Evolutionary conservation across 2,329 filamentous ascomycete genomes (phyloP), one percentile per base, ranked within the genome.

Genomic region (Fusarium cicatricum): DNA sequence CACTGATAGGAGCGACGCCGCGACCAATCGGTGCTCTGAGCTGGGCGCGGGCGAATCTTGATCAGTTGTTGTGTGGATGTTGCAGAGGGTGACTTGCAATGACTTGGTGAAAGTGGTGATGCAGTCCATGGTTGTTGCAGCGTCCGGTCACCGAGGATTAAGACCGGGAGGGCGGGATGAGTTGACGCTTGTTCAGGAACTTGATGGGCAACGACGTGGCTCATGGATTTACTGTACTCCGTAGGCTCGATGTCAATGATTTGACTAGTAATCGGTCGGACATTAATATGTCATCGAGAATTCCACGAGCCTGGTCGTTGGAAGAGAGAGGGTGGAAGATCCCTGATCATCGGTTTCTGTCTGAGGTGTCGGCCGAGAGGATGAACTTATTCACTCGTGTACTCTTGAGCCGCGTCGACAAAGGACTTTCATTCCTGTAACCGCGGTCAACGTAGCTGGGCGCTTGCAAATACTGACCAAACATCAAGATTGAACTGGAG

Each of bases 1-100:
- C 29, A 16, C 33, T 26, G 54, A 45, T 38, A 48, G 37, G 42
- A 61, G 57, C 36, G 38, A 33, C 26, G 36, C 41, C 36, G 15
- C 12, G 11, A 34, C 29, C 36, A 37, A 33, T 28, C 17, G n/a
- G 19, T 17, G 28, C 34, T 41, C 38, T 26, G 9, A 8, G 23
- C 38, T 26, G 9, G 23, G 23, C 23, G 23, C 32, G 41, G 33
- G 39, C 34, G 28, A n/a, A 21, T 31, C 19, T 19, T 29, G 36
- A 15, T 26, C 17, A 55, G 58, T 61, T 48, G 59, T 34, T 21
- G 21, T 21, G 21, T 21, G 21, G 7, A 26, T 26, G 23, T 8
- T 10, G 23, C 9, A 26, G 23, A 26, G 23, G 9, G 5, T 10
- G 9, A 26, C 21, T 23, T 23, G 23, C 6, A 26, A 26, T 26